These are phyloP conservation scores for Aspergillaceae sp. DNA, from an alignment of 2,329 filamentous ascomycete species.

Conservation along the genomic window DNA sequence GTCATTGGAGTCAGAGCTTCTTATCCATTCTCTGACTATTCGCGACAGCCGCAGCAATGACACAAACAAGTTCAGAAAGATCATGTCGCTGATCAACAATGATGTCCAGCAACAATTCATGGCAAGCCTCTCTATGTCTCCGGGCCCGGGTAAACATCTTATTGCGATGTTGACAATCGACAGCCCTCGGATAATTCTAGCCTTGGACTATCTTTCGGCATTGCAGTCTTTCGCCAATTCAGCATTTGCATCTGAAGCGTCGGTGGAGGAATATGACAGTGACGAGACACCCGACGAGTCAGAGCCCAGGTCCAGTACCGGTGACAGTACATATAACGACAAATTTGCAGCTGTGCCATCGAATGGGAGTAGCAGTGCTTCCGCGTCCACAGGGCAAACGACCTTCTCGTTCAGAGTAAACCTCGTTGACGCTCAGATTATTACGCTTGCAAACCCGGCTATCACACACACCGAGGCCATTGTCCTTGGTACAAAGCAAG, in stretches of 20 bases:
- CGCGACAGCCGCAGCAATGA: conserved; percentile 81
- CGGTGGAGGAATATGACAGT: conserved; percentile 22
- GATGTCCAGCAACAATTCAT: conserved; percentile 92
- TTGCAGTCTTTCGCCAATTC: conserved; percentile 73
- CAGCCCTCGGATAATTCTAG: conserved; percentile 89
- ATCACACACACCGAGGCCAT: conserved; percentile 89
- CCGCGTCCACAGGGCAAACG: conserved; percentile 46
- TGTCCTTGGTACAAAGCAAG: conserved; percentile 86
- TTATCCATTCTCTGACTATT: conserved; percentile 92
- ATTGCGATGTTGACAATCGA: conserved; percentile 92
- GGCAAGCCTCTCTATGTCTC: conserved; percentile 90
- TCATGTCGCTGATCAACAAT: conserved; percentile 95
- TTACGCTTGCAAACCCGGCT: conserved; percentile 89
- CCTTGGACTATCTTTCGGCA: conserved; percentile 88
- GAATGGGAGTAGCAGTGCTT: conserved; percentile 19
- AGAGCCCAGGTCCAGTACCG: conserved; percentile 24
- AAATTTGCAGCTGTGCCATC: conserved; percentile 15
- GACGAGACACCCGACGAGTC: conserved; percentile 31
- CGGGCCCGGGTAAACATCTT: conserved; percentile 68
- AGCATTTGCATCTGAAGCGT: conserved; percentile 52
- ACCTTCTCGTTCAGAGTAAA: conserved; percentile 83
- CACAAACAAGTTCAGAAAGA: conserved; percentile 92
- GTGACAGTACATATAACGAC: conserved; percentile 15
- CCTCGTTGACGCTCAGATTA: conserved; percentile 90
- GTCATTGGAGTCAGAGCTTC: conserved; percentile 82